Base-by-base conservation (phyloP, 768 basidiomycete species). In the Suillus plorans region DNA sequence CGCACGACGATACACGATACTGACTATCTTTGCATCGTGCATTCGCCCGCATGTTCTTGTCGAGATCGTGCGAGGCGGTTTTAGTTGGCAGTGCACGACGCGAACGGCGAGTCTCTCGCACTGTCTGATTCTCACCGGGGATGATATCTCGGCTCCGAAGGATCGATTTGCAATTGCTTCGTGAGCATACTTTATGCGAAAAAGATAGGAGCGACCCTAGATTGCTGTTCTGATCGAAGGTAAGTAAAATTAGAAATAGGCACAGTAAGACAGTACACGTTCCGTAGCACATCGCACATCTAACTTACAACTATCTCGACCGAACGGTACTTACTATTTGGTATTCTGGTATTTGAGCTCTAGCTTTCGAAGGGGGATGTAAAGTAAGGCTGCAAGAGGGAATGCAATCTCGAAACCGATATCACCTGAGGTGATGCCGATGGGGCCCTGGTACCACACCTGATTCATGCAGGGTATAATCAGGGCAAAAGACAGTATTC, bases 381-480 rank as follows among this genome's bases (percentile, higher is more conserved):
- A 91, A 45, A 84, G 67, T 47, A 84, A 18, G 16, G 73, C 77
- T 0, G 84, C 81, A 8, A 81, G 74, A 5, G 75, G 72, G 61
- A 88, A 85, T 0, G 88, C 88, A 18, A 87, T 74, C 64, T 89
- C 80, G 45, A 93, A 83, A 4, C 89, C 91, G 61, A 93, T 86
- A 73, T 93, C 91, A 3, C 91, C 91, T 12, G 87, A 80, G 12
- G 70, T 77, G 44, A 71, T 68, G 4, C 89, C 90, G 22, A 92
- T 86, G 0, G 90, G 90, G 1, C 91, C 91, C 6, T 78, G 75
- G 71, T 85, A 92, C 85, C 87, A 92, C 18, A 79, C 84, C 69
- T 94, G 90, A 64, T 84, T 78, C 86, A 93, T 93, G 60, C 80
- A 86, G 5, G 89, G 86, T 6, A 92, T 77, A 28, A 88, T 76